A percentile compares a stretch with the other conserved stretches of the same genome.
These are phyloP conservation scores for Aspergillus cristatus DNA, from an alignment of 495 filamentous ascomycete genomes.

Conservation along the genomic window DNA sequence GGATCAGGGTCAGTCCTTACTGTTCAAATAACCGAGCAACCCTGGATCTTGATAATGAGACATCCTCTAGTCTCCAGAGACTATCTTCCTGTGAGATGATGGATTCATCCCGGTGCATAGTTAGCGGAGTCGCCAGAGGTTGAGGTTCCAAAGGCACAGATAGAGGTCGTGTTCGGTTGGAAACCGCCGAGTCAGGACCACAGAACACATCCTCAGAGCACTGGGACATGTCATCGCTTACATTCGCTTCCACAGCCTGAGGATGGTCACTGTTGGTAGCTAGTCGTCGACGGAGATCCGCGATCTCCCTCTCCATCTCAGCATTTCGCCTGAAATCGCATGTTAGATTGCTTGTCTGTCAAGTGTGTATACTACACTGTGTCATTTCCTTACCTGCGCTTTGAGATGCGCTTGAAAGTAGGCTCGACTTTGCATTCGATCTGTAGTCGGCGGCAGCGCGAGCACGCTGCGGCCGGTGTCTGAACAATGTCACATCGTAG, in stretches of 20 bases:
- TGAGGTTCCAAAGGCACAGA: conserved; percentile 30
- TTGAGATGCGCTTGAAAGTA: conserved; percentile 40
- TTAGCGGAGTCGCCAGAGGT: conserved; percentile 29
- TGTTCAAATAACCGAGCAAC: conserved; percentile 36
- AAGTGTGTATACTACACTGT: no score
- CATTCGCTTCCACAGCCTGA: conserved; percentile 17
- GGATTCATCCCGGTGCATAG: conserved; percentile 29
- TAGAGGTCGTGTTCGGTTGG: conserved; percentile 23
- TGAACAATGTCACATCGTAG: conserved; percentile 42
- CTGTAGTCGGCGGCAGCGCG: conserved; percentile 35
- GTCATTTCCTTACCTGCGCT: conserved; percentile 27
- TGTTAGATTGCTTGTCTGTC: conserved; percentile 11
- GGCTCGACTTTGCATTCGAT: conserved; percentile 43
- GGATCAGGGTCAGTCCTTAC: conserved; percentile 13
- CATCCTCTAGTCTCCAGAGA: conserved; percentile 34
- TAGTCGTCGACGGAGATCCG: conserved; percentile 37
- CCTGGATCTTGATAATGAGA: conserved; percentile 28
- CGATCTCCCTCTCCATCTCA: conserved; percentile 43
- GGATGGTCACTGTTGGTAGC: conserved; percentile 23
- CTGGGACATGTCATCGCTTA: conserved; percentile 28
- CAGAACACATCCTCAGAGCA: conserved; percentile 32
- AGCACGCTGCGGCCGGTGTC: conserved; percentile 35
- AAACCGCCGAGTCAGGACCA: conserved; percentile 21
- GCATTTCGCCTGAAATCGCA: conserved; percentile 36
- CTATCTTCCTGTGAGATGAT: conserved; percentile 34